Evolutionary conservation across 345 rosid genomes (phyloP).

Genomic region (Gossypium bickii): DNA sequence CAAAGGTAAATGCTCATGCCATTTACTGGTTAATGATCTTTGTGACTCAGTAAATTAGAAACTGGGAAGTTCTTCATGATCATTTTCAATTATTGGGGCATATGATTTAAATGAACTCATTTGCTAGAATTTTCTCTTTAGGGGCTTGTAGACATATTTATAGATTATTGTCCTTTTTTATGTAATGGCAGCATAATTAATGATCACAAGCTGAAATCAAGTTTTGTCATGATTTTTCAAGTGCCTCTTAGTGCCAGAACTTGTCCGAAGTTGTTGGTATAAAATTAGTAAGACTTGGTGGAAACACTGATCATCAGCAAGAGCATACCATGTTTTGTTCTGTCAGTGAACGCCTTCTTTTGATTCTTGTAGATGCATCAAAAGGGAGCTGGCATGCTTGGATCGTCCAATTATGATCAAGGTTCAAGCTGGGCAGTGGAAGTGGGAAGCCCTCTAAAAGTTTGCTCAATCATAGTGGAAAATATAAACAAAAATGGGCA

Average conservation of each 20-base stretch:
- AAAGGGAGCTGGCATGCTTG: slow-evolving; percentile 38
- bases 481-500: slow-evolving; percentile 75
- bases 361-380: slow-evolving; percentile 56
- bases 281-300: background rate
- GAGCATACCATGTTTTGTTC: background rate
- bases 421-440: slow-evolving; percentile 86
- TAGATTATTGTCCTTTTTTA: background rate
- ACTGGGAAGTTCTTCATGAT: slow-evolving; percentile 8
- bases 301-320: background rate
- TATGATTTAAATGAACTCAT: slow-evolving; percentile 8
- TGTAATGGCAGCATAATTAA: background rate
- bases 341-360: background rate
- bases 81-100: background rate
- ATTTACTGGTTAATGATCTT: background rate
- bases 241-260: background rate
- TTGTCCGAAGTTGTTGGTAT: slow-evolving; percentile 3
- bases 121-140: background rate
- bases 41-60: slow-evolving; percentile 10
- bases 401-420: slow-evolving; percentile 40
- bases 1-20: slow-evolving; percentile 44
- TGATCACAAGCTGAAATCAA: background rate
- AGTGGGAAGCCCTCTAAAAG: slow-evolving; percentile 86
- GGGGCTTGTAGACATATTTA: background rate
- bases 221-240: background rate
- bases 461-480: slow-evolving; percentile 87